phyloP scores from a whole-genome alignment of 2,329 filamentous ascomycete genomes.

The Epichloe elymi region DNA sequence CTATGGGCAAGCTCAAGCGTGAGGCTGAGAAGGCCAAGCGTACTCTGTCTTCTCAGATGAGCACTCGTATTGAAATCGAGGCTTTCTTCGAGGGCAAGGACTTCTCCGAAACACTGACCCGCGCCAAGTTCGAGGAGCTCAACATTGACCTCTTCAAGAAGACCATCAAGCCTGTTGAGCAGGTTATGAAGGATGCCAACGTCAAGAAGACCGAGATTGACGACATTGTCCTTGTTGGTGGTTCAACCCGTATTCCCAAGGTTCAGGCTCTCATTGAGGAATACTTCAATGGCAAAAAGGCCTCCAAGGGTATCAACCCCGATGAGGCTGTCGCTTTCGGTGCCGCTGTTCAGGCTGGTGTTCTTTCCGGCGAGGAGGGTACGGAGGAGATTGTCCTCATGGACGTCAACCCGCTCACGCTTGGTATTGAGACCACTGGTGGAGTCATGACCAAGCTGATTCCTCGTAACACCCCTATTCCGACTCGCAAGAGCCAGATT shows the following conservation, averaged over 20 bases:
- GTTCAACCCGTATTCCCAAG: constrained; percentile 98
- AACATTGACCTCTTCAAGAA: constrained; percentile 99
- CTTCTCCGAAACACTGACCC: constrained; percentile 95
- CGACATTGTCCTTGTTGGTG: constrained; percentile 95
- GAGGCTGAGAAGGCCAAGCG: constrained; percentile 99
- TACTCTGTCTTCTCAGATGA: constrained; percentile 88
- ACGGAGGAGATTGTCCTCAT: constrained; percentile 77
- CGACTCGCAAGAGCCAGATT: constrained; percentile 94
- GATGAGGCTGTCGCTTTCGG: constrained; percentile 98
- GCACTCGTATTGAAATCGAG: constrained; percentile 90
- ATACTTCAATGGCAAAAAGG: constrained; percentile 91
- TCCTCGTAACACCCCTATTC: constrained; percentile 85
- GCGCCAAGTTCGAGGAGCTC: constrained; percentile 98
- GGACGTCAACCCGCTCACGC: constrained; percentile 92
- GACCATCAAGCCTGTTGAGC: constrained; percentile 96
- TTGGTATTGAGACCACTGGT: constrained; percentile 94
- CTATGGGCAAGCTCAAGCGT: constrained; percentile 99
- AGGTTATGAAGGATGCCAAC: constrained; percentile 97
- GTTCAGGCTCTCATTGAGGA: constrained; percentile 90
- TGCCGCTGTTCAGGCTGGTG: constrained; percentile 92
- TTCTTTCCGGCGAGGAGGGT: constrained; percentile 77
- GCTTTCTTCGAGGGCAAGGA: constrained; percentile 93
- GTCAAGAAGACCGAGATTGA: constrained; percentile 90
- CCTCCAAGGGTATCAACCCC: constrained; percentile 98
- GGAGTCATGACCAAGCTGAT: constrained; percentile 98